Percentiles rank a stretch among this genome's conserved stretches.
phyloP scores from a whole-genome alignment of 306 rosid genomes.

The Dicorynia guianensis region DNA sequence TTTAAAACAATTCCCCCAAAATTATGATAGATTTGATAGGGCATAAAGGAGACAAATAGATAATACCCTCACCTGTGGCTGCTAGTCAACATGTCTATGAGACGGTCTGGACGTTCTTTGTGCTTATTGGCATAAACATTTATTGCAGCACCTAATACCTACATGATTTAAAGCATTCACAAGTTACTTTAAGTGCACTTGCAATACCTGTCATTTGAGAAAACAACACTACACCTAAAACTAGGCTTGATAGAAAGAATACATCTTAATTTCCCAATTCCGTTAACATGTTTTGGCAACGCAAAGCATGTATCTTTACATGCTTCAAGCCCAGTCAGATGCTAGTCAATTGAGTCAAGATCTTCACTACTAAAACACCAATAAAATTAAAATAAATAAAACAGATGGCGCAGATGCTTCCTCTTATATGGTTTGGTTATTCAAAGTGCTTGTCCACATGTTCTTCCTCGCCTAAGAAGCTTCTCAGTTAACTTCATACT shows the following conservation, averaged over 20 bases:
- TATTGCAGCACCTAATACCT: conserved; percentile 98
- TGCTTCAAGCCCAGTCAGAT: conserved; percentile 2
- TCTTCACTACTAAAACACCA: conserved; percentile 20
- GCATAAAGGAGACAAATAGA: conserved; percentile 7
- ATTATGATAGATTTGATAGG: conserved; percentile 18
- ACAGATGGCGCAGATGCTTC: background rate
- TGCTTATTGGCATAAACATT: conserved; percentile 97
- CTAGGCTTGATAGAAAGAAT: conserved; percentile 15
- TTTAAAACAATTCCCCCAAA: background rate
- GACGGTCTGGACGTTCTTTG: conserved; percentile 98
- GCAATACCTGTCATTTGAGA: conserved; percentile 9
- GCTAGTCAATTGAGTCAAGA: conserved; percentile 17
- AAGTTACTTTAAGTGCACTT: conserved; percentile 19
- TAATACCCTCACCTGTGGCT: conserved; percentile 78
- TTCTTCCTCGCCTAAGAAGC: background rate
- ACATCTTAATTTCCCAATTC: conserved; percentile 8
- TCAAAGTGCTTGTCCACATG: background rate
- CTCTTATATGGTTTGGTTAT: conserved; percentile 20
- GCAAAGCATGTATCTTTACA: conserved; percentile 18
- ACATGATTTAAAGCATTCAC: conserved; percentile 43
- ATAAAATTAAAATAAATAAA: conserved; percentile 1
- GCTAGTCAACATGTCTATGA: conserved; percentile 96
- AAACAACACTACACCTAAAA: conserved; percentile 23
- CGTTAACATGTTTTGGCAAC: conserved; percentile 17
- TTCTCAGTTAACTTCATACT: background rate